Evolutionary conservation across 1,284 basidiomycete species (phyloP).

Genomic region (Ceratobasidium sp.): DNA sequence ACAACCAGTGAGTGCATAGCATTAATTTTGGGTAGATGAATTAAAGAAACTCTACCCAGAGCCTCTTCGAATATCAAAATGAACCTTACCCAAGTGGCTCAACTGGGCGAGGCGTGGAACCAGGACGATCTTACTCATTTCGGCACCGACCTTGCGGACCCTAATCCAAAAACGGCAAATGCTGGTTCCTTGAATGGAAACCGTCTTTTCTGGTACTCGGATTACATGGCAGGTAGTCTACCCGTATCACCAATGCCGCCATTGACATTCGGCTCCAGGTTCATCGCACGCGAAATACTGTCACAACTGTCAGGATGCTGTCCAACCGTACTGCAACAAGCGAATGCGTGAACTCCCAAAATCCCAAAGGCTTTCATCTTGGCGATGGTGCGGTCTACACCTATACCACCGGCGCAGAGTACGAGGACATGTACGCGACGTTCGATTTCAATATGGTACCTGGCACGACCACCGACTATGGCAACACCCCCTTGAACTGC

Average conservation of each 20-base stretch:
- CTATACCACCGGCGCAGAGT: constrained; percentile 68
- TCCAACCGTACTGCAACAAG: constrained; percentile 67
- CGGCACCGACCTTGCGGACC: constrained; percentile 41
- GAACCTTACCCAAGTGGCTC: constrained; percentile 33
- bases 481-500: constrained; percentile 59
- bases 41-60: not conserved
- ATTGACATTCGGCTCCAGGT: constrained; percentile 51
- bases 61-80: constrained; percentile 39
- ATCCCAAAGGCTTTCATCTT: constrained; percentile 71
- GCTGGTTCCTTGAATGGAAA: constrained; percentile 65
- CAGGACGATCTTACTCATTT: constrained; percentile 47
- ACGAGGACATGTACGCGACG: constrained; percentile 68
- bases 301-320: constrained; percentile 70
- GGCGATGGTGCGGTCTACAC: constrained; percentile 70
- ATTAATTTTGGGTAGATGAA: too few relatives aligned
- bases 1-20: constrained; percentile 39
- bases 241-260: not conserved
- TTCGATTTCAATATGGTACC: constrained; percentile 80
- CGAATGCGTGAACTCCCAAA: constrained; percentile 69
- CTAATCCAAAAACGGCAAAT: constrained; percentile 58
- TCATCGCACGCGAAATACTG: constrained; percentile 64
- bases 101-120: constrained; percentile 39
- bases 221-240: constrained; percentile 64
- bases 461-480: constrained; percentile 69
- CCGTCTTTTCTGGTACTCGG: constrained; percentile 69